Evolutionary conservation across 257 asterid genomes (phyloP), one percentile per base, ranked within the genome.

Genomic region (Jaltomata sinuosa): DNA sequence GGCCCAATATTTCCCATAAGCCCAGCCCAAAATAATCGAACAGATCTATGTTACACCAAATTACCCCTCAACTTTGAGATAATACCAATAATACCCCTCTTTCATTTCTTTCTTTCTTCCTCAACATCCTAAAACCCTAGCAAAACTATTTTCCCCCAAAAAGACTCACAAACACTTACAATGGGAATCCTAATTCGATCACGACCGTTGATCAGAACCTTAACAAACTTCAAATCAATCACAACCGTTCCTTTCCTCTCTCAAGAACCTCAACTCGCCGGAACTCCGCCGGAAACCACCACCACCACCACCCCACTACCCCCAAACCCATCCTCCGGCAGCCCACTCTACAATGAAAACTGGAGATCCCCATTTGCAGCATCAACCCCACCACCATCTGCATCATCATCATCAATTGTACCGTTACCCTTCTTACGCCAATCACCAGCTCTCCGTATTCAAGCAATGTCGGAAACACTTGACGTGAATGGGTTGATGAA

Each of bases 261-360:
- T 32, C 97, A 92, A 72, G 94, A 94, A 88, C 92, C 97, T 64
- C 90, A 86, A 80, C 89, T 89, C 69, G 93, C 90, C 25, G 95
- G 89, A 53, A 85, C 89, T 31, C 87, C 89, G 0, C 85, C 86
- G 34, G 82, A 77, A 29, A 29, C 36, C 27, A 8, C 68, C 85
- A 19, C 99, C 98, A 16, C 62, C 85, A 42, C 92, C 88, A 85
- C 88, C 1, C 92, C 98, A 8, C 88, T 93, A 19, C 99, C 98
- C 1, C 95, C 95, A 27, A 94, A 92, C 27, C 97, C 99, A 1
- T 91, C 95, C 5, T 81, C 95, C 62, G 97, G 98, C 40, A 92
- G 93, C 83, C 95, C 97, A 6, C 89, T 88, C 16, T 96, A 94
- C 90, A 90, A 84, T 42, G 93, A 92, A 61, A 92, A 91, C 87